Base-by-base conservation (phyloP, 768 basidiomycete genomes). In the Leucocoprinus sp. region DNA sequence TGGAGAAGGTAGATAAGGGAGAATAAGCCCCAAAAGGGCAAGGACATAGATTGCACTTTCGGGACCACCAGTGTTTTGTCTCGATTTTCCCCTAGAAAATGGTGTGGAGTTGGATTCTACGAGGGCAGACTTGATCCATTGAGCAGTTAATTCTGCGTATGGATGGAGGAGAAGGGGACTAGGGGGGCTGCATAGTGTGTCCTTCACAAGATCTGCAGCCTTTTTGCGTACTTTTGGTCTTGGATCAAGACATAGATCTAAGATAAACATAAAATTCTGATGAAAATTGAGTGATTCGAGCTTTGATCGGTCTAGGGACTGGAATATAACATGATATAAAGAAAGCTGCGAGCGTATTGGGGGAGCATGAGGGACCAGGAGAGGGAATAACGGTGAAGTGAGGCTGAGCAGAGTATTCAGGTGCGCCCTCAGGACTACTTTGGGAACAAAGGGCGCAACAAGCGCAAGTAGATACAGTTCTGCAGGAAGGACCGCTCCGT, bases 181-280 rank as follows among this genome's bases (percentile, higher is more conserved):
- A 2, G 90, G 87, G 7, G 93, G 91, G 19, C 71, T 71, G 12
- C 74, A 70, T 27, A 99, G 69, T 3, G 92, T 72, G 53, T 88
- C 84, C 55, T 74, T 76, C 24, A 99, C 75, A 15, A 86, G 76
- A 57, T 97, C 93, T 37, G 84, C 82, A 18, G 93, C 93, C 58
- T 84, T 80, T 63, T 78, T 93, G 45, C 96, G 80, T 42, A 99
- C 92, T 68, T 98, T 97, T 15, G 96, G 96, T 41, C 96, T 70
- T 3, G 82, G 75, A 65, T 99, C 96, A 35, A 91, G 70, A 54
- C 79, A 82, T 37, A 96, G 66, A 38, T 88, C 84, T 33, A 98
- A 67, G 43, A 96, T 69, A 28, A 87, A 82, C 35, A 85, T 83
- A 70, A 93, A 97, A 2, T 82, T 73, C 60, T 93, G 88, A 29